Evolutionary conservation across 2,329 filamentous ascomycete species (phyloP).

Genomic region (Pyrenochaeta sp.): DNA sequence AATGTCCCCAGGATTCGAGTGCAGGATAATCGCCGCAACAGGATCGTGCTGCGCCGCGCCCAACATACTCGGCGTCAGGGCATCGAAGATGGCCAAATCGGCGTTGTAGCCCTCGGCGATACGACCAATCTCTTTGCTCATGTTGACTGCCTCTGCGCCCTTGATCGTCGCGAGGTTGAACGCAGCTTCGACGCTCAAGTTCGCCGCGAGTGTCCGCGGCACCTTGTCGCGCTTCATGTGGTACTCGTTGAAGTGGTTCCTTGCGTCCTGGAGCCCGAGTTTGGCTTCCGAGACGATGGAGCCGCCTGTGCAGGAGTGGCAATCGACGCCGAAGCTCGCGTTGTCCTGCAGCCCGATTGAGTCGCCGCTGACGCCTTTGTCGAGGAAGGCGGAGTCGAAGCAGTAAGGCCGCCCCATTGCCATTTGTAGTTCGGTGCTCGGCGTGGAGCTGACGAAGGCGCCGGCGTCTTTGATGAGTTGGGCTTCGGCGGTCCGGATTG

Average conservation of each 20-base stretch:
- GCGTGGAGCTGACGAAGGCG: slow-evolving; percentile 54
- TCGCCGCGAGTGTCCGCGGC: slow-evolving; percentile 56
- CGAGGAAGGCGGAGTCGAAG: slow-evolving; percentile 36
- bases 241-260: slow-evolving; percentile 53
- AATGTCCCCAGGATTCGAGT: slow-evolving; percentile 52
- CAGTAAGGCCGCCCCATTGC: slow-evolving; percentile 49
- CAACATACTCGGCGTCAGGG: slow-evolving; percentile 51
- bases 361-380: slow-evolving; percentile 19
- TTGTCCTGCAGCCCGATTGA: slow-evolving; percentile 44
- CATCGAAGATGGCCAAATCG: slow-evolving; percentile 59
- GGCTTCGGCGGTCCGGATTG: slow-evolving; percentile 44
- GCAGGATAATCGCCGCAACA: slow-evolving; percentile 53
- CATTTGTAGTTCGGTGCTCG: slow-evolving; percentile 62
- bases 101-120: slow-evolving; percentile 57
- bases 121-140: slow-evolving; percentile 54
- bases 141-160: slow-evolving; percentile 53
- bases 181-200: slow-evolving; percentile 50
- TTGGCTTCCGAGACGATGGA: slow-evolving; percentile 57
- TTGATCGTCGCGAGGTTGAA: slow-evolving; percentile 61
- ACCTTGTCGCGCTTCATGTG: slow-evolving; percentile 53
- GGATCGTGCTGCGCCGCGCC: slow-evolving; percentile 52
- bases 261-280: slow-evolving; percentile 59
- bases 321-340: slow-evolving; percentile 62
- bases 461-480: slow-evolving; percentile 43
- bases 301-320: slow-evolving; percentile 60